Percentiles rank a stretch among this genome's conserved stretches.
phyloP scores from a whole-genome alignment of 495 filamentous ascomycete species.

The Penicillium ochrochloron region DNA sequence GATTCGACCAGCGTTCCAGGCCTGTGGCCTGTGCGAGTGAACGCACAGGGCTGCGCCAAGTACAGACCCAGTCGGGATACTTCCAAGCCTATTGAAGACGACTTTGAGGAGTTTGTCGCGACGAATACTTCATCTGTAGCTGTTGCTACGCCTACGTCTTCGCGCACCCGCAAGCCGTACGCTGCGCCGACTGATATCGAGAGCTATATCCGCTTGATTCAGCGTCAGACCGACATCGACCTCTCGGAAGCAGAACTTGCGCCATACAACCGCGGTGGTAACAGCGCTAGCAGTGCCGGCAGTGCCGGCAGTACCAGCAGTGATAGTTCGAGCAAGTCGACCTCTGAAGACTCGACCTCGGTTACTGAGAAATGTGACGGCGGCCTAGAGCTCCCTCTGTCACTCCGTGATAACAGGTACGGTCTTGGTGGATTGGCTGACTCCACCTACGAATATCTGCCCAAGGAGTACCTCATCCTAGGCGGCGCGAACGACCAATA shows the following conservation, averaged over 20 bases:
- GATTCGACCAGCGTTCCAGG: slow-evolving; percentile 74
- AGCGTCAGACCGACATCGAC: slow-evolving; percentile 24
- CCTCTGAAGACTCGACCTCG: slow-evolving; percentile 3
- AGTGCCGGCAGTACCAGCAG: background rate
- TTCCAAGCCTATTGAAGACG: slow-evolving; percentile 10
- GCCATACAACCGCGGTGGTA: slow-evolving; percentile 20
- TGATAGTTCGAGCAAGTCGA: background rate
- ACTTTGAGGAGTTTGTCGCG: slow-evolving; percentile 1
- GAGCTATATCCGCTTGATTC: slow-evolving; percentile 32
- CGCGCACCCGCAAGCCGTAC: slow-evolving; percentile 22
- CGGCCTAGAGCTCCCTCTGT: slow-evolving; percentile 32
- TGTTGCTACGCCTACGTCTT: slow-evolving; percentile 1
- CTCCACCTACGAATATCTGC: slow-evolving; percentile 93
- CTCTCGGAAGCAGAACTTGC: slow-evolving; percentile 36
- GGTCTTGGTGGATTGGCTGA: slow-evolving; percentile 85
- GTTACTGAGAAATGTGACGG: slow-evolving; percentile 32
- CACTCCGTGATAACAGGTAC: slow-evolving; percentile 51
- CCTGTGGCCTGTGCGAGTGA: slow-evolving; percentile 80
- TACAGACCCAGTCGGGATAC: slow-evolving; percentile 17
- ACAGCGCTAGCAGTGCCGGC: background rate
- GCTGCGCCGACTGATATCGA: slow-evolving; percentile 33
- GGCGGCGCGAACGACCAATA: slow-evolving; percentile 86
- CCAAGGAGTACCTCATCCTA: slow-evolving; percentile 77
- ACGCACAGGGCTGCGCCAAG: slow-evolving; percentile 71
- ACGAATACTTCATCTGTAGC: background rate